Conservation (phyloP, 73 alveolate genomes). For the Paramecium tetraurelia region DNA sequence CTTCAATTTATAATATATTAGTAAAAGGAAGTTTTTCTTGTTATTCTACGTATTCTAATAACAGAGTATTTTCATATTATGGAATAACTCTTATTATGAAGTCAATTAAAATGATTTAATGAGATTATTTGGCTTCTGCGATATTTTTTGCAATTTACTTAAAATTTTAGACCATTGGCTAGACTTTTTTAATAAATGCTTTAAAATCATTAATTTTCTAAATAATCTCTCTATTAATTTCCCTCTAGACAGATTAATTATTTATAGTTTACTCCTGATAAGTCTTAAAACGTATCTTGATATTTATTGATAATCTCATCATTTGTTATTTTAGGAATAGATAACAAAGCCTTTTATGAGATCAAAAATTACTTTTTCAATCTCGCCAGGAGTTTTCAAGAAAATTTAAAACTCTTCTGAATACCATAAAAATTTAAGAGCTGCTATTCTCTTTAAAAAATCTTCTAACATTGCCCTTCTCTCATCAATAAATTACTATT, state of each 20-base stretch:
- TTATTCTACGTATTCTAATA: not conserved
- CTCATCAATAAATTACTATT: conserved; percentile 9
- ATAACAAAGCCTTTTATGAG: not conserved
- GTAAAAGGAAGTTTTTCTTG: not conserved
- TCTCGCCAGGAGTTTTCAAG: not conserved
- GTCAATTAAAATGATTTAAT: not conserved
- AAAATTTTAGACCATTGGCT: not conserved
- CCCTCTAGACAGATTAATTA: not conserved
- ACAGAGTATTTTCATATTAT: not conserved
- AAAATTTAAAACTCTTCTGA: conserved; percentile 56
- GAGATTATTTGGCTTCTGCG: not conserved
- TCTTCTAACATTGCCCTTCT: not conserved
- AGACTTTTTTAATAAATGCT: not conserved
- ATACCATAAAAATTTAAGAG: conserved; percentile 40
- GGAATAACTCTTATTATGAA: not conserved
- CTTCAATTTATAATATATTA: not conserved
- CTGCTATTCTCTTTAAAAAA: not conserved
- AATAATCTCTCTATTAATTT: not conserved
- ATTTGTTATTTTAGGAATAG: conserved; percentile 1
- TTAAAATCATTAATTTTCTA: not conserved
- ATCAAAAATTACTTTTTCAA: conserved; percentile 20
- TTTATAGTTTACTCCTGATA: not conserved
- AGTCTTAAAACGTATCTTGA: not conserved
- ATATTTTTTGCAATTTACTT: not conserved
- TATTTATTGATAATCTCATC: not conserved